A percentile compares a stretch with the other conserved stretches of the same genome.
Conservation (phyloP, 2,329 filamentous ascomycete species). For the Hypoxylon sp. region DNA sequence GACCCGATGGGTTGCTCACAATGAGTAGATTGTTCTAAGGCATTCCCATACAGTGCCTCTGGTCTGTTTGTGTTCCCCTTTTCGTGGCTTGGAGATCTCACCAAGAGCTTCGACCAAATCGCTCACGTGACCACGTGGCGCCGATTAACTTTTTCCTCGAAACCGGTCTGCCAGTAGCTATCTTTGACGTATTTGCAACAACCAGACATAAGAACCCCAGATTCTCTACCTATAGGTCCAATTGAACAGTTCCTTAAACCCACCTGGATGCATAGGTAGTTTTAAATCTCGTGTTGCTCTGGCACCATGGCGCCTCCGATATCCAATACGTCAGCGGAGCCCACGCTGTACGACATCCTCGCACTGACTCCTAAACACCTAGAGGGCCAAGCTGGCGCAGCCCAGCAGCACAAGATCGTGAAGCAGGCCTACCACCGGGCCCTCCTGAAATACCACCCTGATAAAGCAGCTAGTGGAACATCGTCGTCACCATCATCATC, state of each 20-base stretch:
- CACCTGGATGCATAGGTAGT: background rate
- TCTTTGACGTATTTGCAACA: constrained; percentile 22
- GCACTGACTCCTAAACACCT: constrained; percentile 67
- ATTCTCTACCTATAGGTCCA: constrained; percentile 3
- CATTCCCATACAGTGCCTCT: background rate
- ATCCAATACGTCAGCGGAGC: constrained; percentile 52
- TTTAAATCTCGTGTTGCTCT: background rate
- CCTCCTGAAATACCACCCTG: constrained; percentile 76
- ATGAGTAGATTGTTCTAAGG: constrained; percentile 1
- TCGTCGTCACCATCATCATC: constrained; percentile 35
- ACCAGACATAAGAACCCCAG: constrained; percentile 24
- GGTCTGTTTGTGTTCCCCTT: background rate
- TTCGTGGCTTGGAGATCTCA: constrained; percentile 3
- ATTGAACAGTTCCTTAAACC: background rate
- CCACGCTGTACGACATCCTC: constrained; percentile 74
- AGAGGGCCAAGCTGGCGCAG: constrained; percentile 60
- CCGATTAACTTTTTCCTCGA: constrained; percentile 43
- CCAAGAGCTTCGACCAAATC: background rate
- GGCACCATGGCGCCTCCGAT: constrained; percentile 49
- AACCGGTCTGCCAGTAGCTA: constrained; percentile 49
- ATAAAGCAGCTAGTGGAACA: constrained; percentile 61
- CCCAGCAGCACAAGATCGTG: constrained; percentile 63
- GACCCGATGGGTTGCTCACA: background rate
- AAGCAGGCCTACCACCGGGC: constrained; percentile 76
- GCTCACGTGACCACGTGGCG: constrained; percentile 51